A percentile compares a stretch with the other conserved stretches of the same genome.
phyloP scores from a whole-genome alignment of 2,329 filamentous ascomycete species.

The Aaosphaeria pasadenensis region DNA sequence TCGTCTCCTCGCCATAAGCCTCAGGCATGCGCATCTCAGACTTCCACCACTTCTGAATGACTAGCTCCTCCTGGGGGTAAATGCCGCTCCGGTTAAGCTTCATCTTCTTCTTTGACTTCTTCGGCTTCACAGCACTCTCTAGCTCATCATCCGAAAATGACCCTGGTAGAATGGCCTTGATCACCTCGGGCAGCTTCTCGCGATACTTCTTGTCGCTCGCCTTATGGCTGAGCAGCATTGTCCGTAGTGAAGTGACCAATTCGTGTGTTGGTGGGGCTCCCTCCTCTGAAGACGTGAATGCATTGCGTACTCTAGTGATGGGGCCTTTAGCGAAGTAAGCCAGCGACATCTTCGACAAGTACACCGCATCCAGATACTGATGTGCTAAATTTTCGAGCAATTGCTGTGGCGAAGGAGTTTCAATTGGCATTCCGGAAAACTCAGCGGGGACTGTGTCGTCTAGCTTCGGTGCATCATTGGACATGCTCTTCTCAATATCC shows the following conservation, averaged over 20 bases:
- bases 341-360: constrained; percentile 63
- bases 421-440: background rate
- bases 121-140: constrained; percentile 34
- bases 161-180: constrained; percentile 55
- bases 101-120: constrained; percentile 43
- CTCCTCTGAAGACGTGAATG: constrained; percentile 64
- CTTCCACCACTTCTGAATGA: constrained; percentile 69
- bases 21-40: constrained; percentile 39
- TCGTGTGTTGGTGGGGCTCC: constrained; percentile 60
- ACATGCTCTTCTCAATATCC: background rate
- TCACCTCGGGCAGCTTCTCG: constrained; percentile 64
- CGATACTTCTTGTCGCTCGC: constrained; percentile 77
- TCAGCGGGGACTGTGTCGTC: background rate
- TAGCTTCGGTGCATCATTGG: background rate
- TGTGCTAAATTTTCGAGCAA: constrained; percentile 51
- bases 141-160: constrained; percentile 42
- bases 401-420: constrained; percentile 25
- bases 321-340: constrained; percentile 84
- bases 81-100: constrained; percentile 65
- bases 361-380: constrained; percentile 45
- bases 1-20: constrained; percentile 26
- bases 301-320: constrained; percentile 69
- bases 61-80: constrained; percentile 64
- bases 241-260: constrained; percentile 66
- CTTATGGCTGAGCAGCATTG: constrained; percentile 63